Base-by-base conservation (phyloP, 768 basidiomycete genomes). In the Xanthoconium stramineum region DNA sequence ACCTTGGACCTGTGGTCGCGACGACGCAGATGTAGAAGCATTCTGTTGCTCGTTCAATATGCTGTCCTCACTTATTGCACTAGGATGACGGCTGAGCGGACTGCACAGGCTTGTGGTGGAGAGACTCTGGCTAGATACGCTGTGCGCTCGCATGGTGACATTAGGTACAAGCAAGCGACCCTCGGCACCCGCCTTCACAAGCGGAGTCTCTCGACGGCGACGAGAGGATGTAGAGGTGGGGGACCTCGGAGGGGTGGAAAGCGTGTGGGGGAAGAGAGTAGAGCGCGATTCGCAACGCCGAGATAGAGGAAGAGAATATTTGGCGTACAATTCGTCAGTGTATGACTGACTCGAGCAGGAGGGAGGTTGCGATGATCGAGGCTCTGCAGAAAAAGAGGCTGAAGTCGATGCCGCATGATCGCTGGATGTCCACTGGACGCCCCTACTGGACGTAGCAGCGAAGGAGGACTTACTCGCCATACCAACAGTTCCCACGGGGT, bases 81-180 rank as follows among this genome's bases (percentile, higher is more conserved):
- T 79, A 14, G 75, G 72, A 50, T 72, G 64, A 17, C 76, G 71
- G 46, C 70, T 78, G 28, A 77, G 63, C 14, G 75, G 75, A 47
- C 77, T 78, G 50, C 67, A 69, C 30, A 65, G 37, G 53, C 69
- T 62, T 11, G 68, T 48, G 1, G 61, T 63, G 2, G 71, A 70
- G 11, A 64, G 50, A 49, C 66, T 65, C 45, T 71, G 53, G 77
- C 64, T 56, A 70, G 78, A 47, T 68, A 52, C 59, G 70, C 75
- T 61, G 68, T 72, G 65, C 36, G 59, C 62, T 14, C 60, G 63
- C 49, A 66, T 52, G 58, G 73, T 69, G 35, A 80, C 72, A 38
- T 79, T 72, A 4, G 80, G 81, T 12, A 82, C 78, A 4, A 88
- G 75, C 12, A 89, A 76, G 56, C 82, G 84, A 52, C 86, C 88